Percentiles rank a stretch among this genome's conserved stretches.
These are phyloP conservation scores for Pichia deserticola DNA, from an alignment of 805 yeast genomes.

Conservation along the genomic window DNA sequence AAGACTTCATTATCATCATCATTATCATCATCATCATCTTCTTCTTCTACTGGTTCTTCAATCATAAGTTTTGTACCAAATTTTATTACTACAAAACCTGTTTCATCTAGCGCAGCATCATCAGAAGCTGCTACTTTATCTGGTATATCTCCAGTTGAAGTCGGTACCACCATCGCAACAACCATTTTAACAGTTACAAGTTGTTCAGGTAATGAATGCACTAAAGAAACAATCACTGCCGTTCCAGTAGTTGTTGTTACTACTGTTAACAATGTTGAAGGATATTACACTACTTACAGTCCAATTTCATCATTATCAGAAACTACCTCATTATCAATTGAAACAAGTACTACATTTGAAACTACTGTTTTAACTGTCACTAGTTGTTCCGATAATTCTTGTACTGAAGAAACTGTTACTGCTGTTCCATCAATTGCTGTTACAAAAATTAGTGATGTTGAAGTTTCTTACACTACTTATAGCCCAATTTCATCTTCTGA, in stretches of 20 bases:
- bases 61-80: not conserved
- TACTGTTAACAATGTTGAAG: too few species aligned
- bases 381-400: constrained; percentile 18
- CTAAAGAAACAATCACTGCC: not conserved
- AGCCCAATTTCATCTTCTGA: too few species aligned
- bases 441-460: constrained; percentile 4
- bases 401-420: constrained; percentile 10
- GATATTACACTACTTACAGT: too few species aligned
- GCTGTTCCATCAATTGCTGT: constrained; percentile 17
- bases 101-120: constrained; percentile 4
- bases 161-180: constrained; percentile 1
- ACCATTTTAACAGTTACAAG: not conserved
- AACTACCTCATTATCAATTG: not conserved
- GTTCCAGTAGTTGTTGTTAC: not conserved
- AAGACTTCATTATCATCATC: constrained; percentile 4
- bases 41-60: not conserved
- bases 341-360: not conserved
- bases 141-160: not conserved
- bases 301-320: not conserved
- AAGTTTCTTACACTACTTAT: too few species aligned
- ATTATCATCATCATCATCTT: not conserved
- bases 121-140: constrained; percentile 5
- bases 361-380: constrained; percentile 15
- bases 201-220: not conserved
- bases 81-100: constrained; percentile 5